Conservation (phyloP, 2,329 filamentous ascomycete species). For the Phialophora macrospora region DNA sequence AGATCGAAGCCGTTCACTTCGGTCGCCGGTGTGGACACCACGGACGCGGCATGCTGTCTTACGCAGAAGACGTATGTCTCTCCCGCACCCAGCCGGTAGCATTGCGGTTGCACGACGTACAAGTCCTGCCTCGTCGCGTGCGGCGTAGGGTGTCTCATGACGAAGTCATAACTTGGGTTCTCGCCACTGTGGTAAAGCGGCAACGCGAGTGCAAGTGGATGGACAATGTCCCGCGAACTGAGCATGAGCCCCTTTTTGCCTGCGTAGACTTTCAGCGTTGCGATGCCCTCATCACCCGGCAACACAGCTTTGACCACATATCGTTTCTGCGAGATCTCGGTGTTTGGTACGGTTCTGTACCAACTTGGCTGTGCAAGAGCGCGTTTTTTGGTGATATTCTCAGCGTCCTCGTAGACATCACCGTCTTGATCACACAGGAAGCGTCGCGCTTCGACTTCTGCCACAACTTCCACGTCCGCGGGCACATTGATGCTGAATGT, state of each 20-base stretch:
- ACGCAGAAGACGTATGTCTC: slow-evolving; percentile 98
- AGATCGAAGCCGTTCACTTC: slow-evolving; percentile 37
- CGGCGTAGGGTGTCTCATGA: slow-evolving; percentile 90
- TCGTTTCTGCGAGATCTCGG: slow-evolving; percentile 65
- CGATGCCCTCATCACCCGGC: slow-evolving; percentile 88
- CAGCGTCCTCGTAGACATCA: slow-evolving; percentile 90
- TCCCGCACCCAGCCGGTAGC: slow-evolving; percentile 82
- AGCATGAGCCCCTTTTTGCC: slow-evolving; percentile 96
- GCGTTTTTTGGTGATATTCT: slow-evolving; percentile 75
- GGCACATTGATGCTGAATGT: slow-evolving; percentile 89
- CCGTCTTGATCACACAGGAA: slow-evolving; percentile 85
- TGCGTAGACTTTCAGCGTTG: slow-evolving; percentile 86
- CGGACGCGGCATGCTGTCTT: slow-evolving; percentile 78
- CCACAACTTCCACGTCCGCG: slow-evolving; percentile 85
- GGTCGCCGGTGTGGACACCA: slow-evolving; percentile 26
- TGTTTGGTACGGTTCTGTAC: slow-evolving; percentile 64
- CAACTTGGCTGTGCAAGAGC: slow-evolving; percentile 91
- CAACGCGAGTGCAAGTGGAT: slow-evolving; percentile 85
- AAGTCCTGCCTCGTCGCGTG: slow-evolving; percentile 97
- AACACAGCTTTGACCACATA: slow-evolving; percentile 93
- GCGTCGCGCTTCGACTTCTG: slow-evolving; percentile 84
- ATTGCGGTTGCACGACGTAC: slow-evolving; percentile 96
- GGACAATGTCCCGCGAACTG: slow-evolving; percentile 93
- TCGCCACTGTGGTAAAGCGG: slow-evolving; percentile 88
- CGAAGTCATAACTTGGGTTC: slow-evolving; percentile 92